Base-by-base conservation (phyloP, 176 grass and related monocot species). In the Cenchrus fungigraminus region DNA sequence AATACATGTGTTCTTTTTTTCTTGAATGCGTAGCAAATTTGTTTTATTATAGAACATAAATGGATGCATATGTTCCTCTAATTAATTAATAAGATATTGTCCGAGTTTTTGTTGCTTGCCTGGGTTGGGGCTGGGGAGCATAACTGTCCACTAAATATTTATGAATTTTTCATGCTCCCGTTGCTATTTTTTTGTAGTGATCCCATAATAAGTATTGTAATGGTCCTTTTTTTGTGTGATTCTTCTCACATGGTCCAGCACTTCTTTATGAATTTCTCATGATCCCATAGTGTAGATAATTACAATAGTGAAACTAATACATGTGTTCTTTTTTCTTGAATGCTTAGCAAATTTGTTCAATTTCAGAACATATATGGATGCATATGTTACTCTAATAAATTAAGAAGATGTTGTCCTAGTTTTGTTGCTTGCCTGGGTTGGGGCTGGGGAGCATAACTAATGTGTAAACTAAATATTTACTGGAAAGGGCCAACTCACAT, bases 181-280 rank as follows among this genome's bases (percentile, higher is more conserved):
- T 34, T 34, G 34, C 34, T 34, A 34, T 34, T 34, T 34, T 34
- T 34, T 34, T 34, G 34, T 34, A 34, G 3, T 34, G 34, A 34
- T 34, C 34, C 34, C 34, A 34, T 34, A 34, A 34, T 34, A 34
- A 34, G 2, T 34, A 34, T 34, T 34, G 34, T 34, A 34, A 34
- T 45, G 44, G 6, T 45, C 44, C 7, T 61, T 49, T 14, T 12
- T 14, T 81, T 62, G n/a, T 45, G 57, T 64, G 8, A 6, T 74
- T 70, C 14, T 71, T 45, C 3, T 77, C 54, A 29, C 61, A 22
- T 59, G 75, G 19, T 79, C 79, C 25, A 78, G 52, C 46, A 74
- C 10, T 57, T 28, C 11, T 51, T 2, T 68, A 31, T 74, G 9
- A 31, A 61, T 42, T 6, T 77, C 9, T 52, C 9, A 37, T 69